Base-by-base conservation (phyloP, 306 rosid species). In the Acacia melanoxylon region DNA sequence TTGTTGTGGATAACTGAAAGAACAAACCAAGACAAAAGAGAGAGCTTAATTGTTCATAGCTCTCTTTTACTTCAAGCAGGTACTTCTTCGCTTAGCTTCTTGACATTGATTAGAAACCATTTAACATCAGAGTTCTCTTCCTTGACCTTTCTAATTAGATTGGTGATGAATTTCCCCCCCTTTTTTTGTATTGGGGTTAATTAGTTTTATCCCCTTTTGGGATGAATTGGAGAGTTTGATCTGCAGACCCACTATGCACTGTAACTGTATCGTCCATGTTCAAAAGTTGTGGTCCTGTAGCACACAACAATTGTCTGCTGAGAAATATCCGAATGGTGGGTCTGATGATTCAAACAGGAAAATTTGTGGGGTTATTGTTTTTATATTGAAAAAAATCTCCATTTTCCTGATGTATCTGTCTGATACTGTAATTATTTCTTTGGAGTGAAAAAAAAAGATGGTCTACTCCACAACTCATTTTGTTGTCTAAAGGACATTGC, bases 71-170 rank as follows among this genome's bases (percentile, higher is more conserved):
- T 89, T 95, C 95, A 85, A 45, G 78, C 96, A 91, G 89, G 97
- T 92, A 80, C 88, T 95, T 84, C 88, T 95, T 84, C 94, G 92
- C 59, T 86, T 90, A 71, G 88, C 85, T 74, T 88, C 93, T 63
- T 94, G 94, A 83, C 94, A 90, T 69, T 85, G 88, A 78, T 51
- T 77, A 83, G 86, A 92, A 80, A 78, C 86, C 74, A 84, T 72
- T 84, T 89, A 80, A 85, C 94, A 83, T 61, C 87, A 79, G 79
- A 74, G 83, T 79, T 76, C 12, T 31, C 71, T n/a, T n/a, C n/a
- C n/a, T n/a, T n/a, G n/a, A n/a, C n/a, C n/a, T n/a, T 80, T 84
- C 62, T 85, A 80, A 81, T 86, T 74, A 75, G 85, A 58, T 81
- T 86, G n/a, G 78, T 80, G 85, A 85, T 80, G 80, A 78, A 78